Percentiles rank a stretch among this genome's conserved stretches.
These are phyloP conservation scores for Penicillium egyptiacum DNA, from an alignment of 495 filamentous ascomycete genomes.

Conservation along the genomic window DNA sequence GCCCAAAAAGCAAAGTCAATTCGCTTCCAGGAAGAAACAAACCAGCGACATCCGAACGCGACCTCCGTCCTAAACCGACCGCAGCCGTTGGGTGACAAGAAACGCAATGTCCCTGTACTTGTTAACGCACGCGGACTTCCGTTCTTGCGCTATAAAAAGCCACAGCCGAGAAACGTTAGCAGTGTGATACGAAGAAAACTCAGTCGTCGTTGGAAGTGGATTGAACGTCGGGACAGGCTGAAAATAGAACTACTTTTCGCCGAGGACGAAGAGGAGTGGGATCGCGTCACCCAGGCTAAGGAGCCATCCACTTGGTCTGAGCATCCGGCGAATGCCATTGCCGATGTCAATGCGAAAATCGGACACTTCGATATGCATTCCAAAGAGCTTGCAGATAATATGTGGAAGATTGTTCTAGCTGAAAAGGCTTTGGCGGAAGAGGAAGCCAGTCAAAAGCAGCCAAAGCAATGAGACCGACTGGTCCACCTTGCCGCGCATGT, in stretches of 20 bases:
- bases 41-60: constrained; percentile 40
- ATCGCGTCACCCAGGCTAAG: constrained; percentile 34
- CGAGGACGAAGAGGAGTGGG: constrained; percentile 60
- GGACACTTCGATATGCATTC: constrained; percentile 27
- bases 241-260: constrained; percentile 43
- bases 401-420: constrained; percentile 47
- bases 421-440: constrained; percentile 43
- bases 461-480: constrained; percentile 6
- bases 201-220: constrained; percentile 39
- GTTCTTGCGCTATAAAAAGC: constrained; percentile 69
- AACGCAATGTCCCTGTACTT: constrained; percentile 59
- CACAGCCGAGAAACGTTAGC: constrained; percentile 59
- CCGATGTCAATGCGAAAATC: constrained; percentile 25
- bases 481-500: neutral
- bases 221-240: constrained; percentile 34
- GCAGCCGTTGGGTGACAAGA: constrained; percentile 47
- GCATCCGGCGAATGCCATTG: constrained; percentile 18
- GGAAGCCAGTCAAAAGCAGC: constrained; percentile 22
- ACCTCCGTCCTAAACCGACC: constrained; percentile 44
- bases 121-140: constrained; percentile 61
- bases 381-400: constrained; percentile 32
- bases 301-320: constrained; percentile 30
- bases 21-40: constrained; percentile 31
- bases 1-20: constrained; percentile 29
- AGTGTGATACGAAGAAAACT: constrained; percentile 56